These are phyloP conservation scores for Cryphonectria carpinicola DNA, from an alignment of 2,329 filamentous ascomycete genomes.

Conservation along the genomic window DNA sequence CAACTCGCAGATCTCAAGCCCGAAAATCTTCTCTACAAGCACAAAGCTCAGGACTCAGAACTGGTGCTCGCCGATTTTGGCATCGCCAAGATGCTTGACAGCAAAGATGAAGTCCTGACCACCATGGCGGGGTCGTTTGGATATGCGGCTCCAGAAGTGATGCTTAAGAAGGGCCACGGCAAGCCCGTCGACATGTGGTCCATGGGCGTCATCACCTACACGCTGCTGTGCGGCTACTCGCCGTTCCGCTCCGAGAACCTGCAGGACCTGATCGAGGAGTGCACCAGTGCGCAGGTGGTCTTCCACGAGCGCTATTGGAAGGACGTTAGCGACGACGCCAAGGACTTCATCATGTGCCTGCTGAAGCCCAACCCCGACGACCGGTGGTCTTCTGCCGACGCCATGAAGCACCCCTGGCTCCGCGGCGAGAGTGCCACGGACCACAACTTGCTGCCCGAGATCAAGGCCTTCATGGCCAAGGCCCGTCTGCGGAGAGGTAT, in stretches of 20 bases:
- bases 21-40: conserved; percentile 95
- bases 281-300: conserved; percentile 78
- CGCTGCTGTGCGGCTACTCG: conserved; percentile 95
- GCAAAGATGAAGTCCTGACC: conserved; percentile 86
- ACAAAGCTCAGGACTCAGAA: conserved; percentile 74
- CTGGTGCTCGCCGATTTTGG: conserved; percentile 96
- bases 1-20: conserved; percentile 81
- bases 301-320: conserved; percentile 99
- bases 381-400: conserved; percentile 78
- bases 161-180: conserved; percentile 96
- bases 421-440: conserved; percentile 89
- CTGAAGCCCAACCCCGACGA: conserved; percentile 78
- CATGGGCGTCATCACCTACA: conserved; percentile 97
- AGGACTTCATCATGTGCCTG: conserved; percentile 85
- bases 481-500: conserved; percentile 91
- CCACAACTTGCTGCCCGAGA: conserved; percentile 96
- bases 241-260: conserved; percentile 96
- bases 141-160: conserved; percentile 96
- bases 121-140: conserved; percentile 99
- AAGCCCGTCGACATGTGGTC: conserved; percentile 99
- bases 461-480: conserved; percentile 90
- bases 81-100: conserved; percentile 97
- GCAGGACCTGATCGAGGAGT: conserved; percentile 92
- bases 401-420: conserved; percentile 84
- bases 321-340: conserved; percentile 92